Conservation (phyloP, 2,329 filamentous ascomycete genomes). For the Ceratocystiopsis minuta region DNA sequence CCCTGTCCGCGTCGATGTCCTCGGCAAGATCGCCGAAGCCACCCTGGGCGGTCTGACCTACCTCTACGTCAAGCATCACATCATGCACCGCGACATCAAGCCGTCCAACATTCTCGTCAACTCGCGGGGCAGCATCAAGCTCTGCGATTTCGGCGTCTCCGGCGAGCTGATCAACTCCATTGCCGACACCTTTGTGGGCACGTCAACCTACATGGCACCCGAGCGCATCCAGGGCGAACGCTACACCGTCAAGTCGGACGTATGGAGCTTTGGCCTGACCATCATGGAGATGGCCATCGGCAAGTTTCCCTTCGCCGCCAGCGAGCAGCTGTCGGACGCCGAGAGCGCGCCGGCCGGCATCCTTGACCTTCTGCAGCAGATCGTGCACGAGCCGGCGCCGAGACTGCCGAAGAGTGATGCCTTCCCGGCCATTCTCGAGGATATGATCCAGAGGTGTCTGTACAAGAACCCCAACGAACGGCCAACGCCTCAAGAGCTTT, state of each 20-base stretch:
- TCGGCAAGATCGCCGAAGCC: conserved; percentile 94
- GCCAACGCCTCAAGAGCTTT: conserved; percentile 84
- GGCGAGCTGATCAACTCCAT: conserved; percentile 96
- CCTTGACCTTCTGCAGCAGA: conserved; percentile 86
- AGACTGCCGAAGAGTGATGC: conserved; percentile 92
- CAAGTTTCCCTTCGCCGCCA: conserved; percentile 81
- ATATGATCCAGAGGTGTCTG: conserved; percentile 93
- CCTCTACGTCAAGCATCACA: conserved; percentile 85
- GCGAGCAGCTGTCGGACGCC: conserved; percentile 49
- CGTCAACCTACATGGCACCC: conserved; percentile 97
- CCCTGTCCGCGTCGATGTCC: conserved; percentile 83
- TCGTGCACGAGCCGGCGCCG: conserved; percentile 89
- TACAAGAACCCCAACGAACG: conserved; percentile 76
- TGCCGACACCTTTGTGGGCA: conserved; percentile 94
- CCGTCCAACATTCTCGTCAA: conserved; percentile 96
- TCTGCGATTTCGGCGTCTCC: conserved; percentile 98
- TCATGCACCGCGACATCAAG: conserved; percentile 98
- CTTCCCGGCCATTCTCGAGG: conserved; percentile 84
- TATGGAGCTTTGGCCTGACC: conserved; percentile 91
- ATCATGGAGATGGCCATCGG: conserved; percentile 97
- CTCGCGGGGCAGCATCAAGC: conserved; percentile 83
- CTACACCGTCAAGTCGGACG: conserved; percentile 95
- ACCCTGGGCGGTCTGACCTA: conserved; percentile 87
- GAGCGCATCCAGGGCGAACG: conserved; percentile 93
- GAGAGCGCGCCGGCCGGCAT: conserved; percentile 84